Conservation (phyloP, 495 filamentous ascomycete species). For the Lepidopterella palustris region DNA sequence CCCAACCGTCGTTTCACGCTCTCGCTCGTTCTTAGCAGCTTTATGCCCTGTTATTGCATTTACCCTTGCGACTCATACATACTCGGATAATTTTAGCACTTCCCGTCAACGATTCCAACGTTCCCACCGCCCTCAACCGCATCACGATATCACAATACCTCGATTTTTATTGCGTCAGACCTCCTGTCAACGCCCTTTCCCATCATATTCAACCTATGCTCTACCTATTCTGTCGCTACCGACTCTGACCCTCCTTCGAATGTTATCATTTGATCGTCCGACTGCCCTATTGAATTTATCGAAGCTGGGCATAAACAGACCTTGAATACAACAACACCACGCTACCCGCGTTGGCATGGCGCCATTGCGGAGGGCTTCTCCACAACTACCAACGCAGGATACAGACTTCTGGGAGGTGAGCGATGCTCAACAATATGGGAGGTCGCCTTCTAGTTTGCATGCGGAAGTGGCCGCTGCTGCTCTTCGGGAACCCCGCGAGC, state of each 20-base stretch:
- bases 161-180: background rate
- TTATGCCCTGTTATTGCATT: too few species aligned
- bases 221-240: background rate
- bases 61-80: too few species aligned
- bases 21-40: too few species aligned
- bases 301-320: background rate
- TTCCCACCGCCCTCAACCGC: background rate
- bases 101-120: too few species aligned
- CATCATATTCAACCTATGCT: background rate
- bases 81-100: too few species aligned
- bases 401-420: background rate
- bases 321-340: background rate
- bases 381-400: background rate
- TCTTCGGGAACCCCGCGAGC: background rate
- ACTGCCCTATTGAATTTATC: background rate
- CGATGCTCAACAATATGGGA: slow-evolving; percentile 15
- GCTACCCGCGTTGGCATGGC: background rate
- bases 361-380: slow-evolving; percentile 2
- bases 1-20: too few species aligned
- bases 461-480: slow-evolving; percentile 10
- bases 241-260: background rate
- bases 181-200: background rate
- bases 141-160: background rate
- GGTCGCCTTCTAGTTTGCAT: slow-evolving; percentile 2
- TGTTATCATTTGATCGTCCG: background rate